A percentile compares a stretch with the other conserved stretches of the same genome.
phyloP scores from a whole-genome alignment of 129 eudicot genomes.

The Centaurea solstitialis region DNA sequence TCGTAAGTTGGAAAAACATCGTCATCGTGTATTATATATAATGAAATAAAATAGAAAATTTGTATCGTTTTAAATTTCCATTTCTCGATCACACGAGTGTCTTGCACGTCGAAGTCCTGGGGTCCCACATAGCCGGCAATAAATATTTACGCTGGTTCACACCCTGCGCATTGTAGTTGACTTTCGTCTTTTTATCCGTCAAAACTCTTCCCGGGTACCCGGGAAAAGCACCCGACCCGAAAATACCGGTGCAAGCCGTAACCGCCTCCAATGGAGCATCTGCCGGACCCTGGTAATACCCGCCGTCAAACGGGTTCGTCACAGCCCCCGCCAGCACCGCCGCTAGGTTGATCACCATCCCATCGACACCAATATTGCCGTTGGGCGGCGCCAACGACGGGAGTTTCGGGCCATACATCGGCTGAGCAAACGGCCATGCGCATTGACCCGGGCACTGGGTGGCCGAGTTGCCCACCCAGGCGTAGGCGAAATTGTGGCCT shows the following conservation, averaged over 20 bases:
- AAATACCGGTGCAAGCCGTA: slow-evolving; percentile 66
- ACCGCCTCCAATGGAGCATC: slow-evolving; percentile 80
- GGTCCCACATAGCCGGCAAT: slow-evolving; percentile 90
- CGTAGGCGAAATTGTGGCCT: slow-evolving; percentile 45
- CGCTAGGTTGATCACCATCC: slow-evolving; percentile 76
- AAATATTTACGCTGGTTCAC: slow-evolving; percentile 50
- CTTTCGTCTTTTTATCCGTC: slow-evolving; percentile 55
- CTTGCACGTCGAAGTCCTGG: slow-evolving; percentile 53
- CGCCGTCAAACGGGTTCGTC: slow-evolving; percentile 75
- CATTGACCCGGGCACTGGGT: slow-evolving; percentile 84
- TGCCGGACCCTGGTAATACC: slow-evolving; percentile 75
- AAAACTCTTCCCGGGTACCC: slow-evolving; percentile 64
- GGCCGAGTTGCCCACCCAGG: slow-evolving; percentile 88
- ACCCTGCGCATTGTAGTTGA: slow-evolving; percentile 62
- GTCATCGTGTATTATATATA: neutral
- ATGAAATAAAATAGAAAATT: neutral
- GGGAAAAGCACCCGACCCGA: slow-evolving; percentile 73
- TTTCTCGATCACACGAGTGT: slow-evolving; percentile 53
- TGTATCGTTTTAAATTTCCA: slow-evolving; percentile 11
- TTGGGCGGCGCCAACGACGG: slow-evolving; percentile 71
- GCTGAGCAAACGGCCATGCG: slow-evolving; percentile 86
- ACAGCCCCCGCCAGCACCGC: slow-evolving; percentile 75
- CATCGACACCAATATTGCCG: slow-evolving; percentile 75
- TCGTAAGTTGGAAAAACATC: neutral
- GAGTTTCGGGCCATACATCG: slow-evolving; percentile 63